Percentiles rank a stretch among this genome's conserved stretches.
These are phyloP conservation scores for Epicoccum sorghinum DNA, from an alignment of 2,329 filamentous ascomycete species.

Conservation along the genomic window DNA sequence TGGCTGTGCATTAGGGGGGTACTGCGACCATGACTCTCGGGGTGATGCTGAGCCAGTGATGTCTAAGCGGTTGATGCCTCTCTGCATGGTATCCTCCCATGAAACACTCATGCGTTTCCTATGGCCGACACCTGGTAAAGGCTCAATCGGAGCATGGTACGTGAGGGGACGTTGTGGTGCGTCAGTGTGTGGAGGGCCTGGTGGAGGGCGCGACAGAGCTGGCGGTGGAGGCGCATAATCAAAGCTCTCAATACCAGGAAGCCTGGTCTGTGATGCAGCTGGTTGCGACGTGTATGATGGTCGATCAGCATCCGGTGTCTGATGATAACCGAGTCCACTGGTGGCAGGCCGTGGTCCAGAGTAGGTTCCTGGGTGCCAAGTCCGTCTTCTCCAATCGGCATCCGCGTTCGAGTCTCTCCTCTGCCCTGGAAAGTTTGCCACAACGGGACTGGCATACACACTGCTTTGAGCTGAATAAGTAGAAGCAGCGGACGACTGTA, in stretches of 20 bases:
- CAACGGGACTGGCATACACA: constrained; percentile 70
- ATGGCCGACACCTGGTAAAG: constrained; percentile 30
- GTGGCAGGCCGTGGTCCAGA: constrained; percentile 66
- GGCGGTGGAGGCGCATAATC: constrained; percentile 73
- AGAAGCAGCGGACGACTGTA: constrained; percentile 61
- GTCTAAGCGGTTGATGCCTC: constrained; percentile 70
- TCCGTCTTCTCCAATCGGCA: constrained; percentile 80
- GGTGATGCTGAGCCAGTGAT: constrained; percentile 57
- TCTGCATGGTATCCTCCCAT: constrained; percentile 71
- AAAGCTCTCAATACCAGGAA: constrained; percentile 93
- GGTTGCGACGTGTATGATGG: constrained; percentile 61
- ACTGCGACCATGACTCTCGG: constrained; percentile 44
- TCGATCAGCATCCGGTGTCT: constrained; percentile 69
- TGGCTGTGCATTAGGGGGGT: constrained; percentile 30
- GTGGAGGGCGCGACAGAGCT: constrained; percentile 65
- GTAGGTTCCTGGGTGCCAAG: constrained; percentile 84
- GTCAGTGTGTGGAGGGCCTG: constrained; percentile 82
- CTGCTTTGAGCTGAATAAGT: constrained; percentile 64
- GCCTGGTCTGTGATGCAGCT: constrained; percentile 65
- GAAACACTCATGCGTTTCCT: constrained; percentile 50
- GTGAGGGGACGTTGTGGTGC: constrained; percentile 52
- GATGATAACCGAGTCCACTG: constrained; percentile 76
- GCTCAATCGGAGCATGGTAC: constrained; percentile 44
- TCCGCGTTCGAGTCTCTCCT: constrained; percentile 74
- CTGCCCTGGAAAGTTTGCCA: constrained; percentile 66